Percentiles rank a stretch among this genome's conserved stretches.
phyloP scores from a whole-genome alignment of 441 rosid species.

The Erodium trifolium region DNA sequence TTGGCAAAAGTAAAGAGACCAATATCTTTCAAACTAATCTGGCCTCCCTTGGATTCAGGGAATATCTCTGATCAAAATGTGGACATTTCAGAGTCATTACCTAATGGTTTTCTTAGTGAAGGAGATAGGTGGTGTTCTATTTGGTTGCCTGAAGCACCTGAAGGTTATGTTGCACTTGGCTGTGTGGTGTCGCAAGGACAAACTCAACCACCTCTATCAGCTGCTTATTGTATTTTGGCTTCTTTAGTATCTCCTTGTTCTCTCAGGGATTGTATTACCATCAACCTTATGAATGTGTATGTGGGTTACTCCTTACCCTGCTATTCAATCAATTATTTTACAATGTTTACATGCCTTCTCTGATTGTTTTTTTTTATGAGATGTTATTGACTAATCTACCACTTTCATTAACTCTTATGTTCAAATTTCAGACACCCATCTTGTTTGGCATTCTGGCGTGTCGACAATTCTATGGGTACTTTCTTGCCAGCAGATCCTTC shows the following conservation, averaged over 20 bases:
- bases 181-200: slow-evolving; percentile 75
- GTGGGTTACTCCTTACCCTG: slow-evolving; percentile 24
- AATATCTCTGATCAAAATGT: slow-evolving; percentile 26
- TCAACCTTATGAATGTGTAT: slow-evolving; percentile 51
- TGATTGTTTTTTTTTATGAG: background rate
- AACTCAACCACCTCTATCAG: slow-evolving; percentile 57
- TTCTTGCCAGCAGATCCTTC: slow-evolving; percentile 76
- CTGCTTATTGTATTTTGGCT: slow-evolving; percentile 68
- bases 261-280: slow-evolving; percentile 73
- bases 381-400: background rate
- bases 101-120: slow-evolving; percentile 21
- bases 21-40: slow-evolving; percentile 63
- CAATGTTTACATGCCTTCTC: background rate
- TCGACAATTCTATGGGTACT: slow-evolving; percentile 71
- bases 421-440: slow-evolving; percentile 46
- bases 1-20: slow-evolving; percentile 78
- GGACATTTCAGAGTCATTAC: slow-evolving; percentile 10
- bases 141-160: slow-evolving; percentile 94
- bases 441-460: slow-evolving; percentile 87
- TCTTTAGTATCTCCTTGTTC: slow-evolving; percentile 82
- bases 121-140: slow-evolving; percentile 46
- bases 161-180: slow-evolving; percentile 83
- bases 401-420: background rate
- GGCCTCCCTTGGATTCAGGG: slow-evolving; percentile 49
- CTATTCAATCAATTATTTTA: slow-evolving; percentile 1